phyloP scores from a whole-genome alignment of 768 basidiomycete genomes.

The Lepiota venenata region DNA sequence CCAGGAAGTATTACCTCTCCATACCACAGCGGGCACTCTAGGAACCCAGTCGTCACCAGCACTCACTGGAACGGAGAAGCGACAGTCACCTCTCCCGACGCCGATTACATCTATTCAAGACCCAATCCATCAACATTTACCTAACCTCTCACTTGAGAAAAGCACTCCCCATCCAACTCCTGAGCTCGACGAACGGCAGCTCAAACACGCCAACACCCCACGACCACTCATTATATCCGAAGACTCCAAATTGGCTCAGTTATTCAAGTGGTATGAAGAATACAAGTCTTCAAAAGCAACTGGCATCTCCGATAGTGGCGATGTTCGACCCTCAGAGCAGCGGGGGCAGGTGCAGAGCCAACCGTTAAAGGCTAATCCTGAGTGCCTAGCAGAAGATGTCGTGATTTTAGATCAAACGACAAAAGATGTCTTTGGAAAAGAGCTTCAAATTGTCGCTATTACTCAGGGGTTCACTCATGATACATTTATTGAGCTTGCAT shows the following conservation, averaged over 20 bases:
- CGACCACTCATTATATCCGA: constrained; percentile 2
- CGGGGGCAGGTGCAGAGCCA: too few relatives aligned
- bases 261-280: constrained; percentile 9
- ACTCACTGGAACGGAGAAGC: too few relatives aligned
- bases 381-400: not conserved
- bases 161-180: not conserved
- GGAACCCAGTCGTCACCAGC: too few relatives aligned
- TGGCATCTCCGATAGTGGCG: too few relatives aligned
- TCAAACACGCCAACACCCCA: not conserved
- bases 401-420: not conserved
- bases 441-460: constrained; percentile 15
- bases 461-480: constrained; percentile 11
- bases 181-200: not conserved
- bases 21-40: too few relatives aligned
- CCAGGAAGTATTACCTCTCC: too few relatives aligned
- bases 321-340: too few relatives aligned
- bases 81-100: too few relatives aligned
- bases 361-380: too few relatives aligned
- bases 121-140: too few relatives aligned
- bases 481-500: constrained; percentile 17
- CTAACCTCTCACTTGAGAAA: too few relatives aligned
- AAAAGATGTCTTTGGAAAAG: constrained; percentile 19
- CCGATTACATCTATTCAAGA: too few relatives aligned
- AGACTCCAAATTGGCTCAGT: constrained; percentile 1
- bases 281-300: not conserved